Percentiles rank a stretch among this genome's conserved stretches.
These are phyloP conservation scores for Rhynchosporium agropyri DNA, from an alignment of 2,329 filamentous ascomycete genomes.

Conservation along the genomic window DNA sequence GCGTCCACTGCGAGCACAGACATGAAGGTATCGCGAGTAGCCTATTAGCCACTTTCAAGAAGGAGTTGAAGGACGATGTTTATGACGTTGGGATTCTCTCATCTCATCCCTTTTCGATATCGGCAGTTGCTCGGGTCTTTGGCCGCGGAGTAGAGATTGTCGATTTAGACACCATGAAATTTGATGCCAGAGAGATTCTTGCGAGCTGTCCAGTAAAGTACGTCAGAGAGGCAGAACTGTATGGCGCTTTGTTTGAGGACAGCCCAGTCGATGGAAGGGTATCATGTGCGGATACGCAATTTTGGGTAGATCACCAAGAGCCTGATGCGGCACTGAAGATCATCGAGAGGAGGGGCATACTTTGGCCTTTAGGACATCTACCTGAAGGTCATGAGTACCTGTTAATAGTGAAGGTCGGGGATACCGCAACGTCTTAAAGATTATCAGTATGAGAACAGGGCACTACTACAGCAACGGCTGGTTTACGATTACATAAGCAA, in stretches of 20 bases:
- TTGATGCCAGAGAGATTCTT: slow-evolving; percentile 15
- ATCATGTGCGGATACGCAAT: slow-evolving; percentile 20
- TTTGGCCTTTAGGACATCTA: slow-evolving; percentile 25
- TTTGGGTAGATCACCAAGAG: slow-evolving; percentile 29
- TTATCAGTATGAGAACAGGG: not conserved
- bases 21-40: slow-evolving; percentile 21
- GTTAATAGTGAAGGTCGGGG: not conserved
- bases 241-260: slow-evolving; percentile 18
- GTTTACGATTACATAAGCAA: no score
- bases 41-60: slow-evolving; percentile 1
- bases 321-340: slow-evolving; percentile 17
- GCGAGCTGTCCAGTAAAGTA: slow-evolving; percentile 21
- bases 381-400: slow-evolving; percentile 27
- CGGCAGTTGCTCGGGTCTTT: slow-evolving; percentile 16
- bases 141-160: slow-evolving; percentile 5
- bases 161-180: slow-evolving; percentile 2
- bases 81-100: slow-evolving; percentile 19
- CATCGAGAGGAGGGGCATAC: slow-evolving; percentile 8
- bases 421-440: not conserved
- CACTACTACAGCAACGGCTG: no score
- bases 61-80: not conserved
- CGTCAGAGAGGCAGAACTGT: slow-evolving; percentile 21
- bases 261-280: not conserved
- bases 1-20: slow-evolving; percentile 7
- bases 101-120: slow-evolving; percentile 22